phyloP scores from a whole-genome alignment of 352 stramenopile species.

The Pythium scleroteichum region DNA sequence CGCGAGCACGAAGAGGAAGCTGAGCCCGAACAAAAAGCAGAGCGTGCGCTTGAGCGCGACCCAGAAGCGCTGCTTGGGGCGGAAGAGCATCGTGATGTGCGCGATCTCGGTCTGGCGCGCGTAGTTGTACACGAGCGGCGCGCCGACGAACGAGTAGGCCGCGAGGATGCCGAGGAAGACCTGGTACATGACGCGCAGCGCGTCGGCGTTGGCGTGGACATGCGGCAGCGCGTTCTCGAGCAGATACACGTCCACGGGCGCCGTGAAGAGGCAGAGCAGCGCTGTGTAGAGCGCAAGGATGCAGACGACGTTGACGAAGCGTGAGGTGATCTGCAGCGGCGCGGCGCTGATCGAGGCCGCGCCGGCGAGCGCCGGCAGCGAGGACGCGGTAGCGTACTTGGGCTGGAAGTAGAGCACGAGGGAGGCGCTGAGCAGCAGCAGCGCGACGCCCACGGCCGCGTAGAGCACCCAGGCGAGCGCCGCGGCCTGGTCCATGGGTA shows the following conservation, averaged over 20 bases:
- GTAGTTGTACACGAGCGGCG: constrained; percentile 82
- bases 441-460: constrained; percentile 52
- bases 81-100: constrained; percentile 76
- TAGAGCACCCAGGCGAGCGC: constrained; percentile 67
- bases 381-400: constrained; percentile 46
- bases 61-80: constrained; percentile 47
- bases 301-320: constrained; percentile 71
- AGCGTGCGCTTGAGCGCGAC: constrained; percentile 68
- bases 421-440: constrained; percentile 52
- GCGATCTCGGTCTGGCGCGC: constrained; percentile 83
- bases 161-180: constrained; percentile 68
- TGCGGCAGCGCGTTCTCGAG: constrained; percentile 70
- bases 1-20: constrained; percentile 62
- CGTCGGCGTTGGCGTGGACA: constrained; percentile 51
- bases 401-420: constrained; percentile 73
- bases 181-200: constrained; percentile 65
- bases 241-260: constrained; percentile 78
- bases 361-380: constrained; percentile 51
- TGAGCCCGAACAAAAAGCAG: constrained; percentile 74
- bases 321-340: constrained; percentile 62
- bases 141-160: constrained; percentile 67
- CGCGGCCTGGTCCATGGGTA: constrained; percentile 32
- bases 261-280: constrained; percentile 76
- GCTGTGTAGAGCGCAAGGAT: constrained; percentile 69
- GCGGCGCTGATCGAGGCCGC: constrained; percentile 59